These are phyloP conservation scores for Penicillium soppii DNA, from an alignment of 495 filamentous ascomycete genomes.

Conservation along the genomic window DNA sequence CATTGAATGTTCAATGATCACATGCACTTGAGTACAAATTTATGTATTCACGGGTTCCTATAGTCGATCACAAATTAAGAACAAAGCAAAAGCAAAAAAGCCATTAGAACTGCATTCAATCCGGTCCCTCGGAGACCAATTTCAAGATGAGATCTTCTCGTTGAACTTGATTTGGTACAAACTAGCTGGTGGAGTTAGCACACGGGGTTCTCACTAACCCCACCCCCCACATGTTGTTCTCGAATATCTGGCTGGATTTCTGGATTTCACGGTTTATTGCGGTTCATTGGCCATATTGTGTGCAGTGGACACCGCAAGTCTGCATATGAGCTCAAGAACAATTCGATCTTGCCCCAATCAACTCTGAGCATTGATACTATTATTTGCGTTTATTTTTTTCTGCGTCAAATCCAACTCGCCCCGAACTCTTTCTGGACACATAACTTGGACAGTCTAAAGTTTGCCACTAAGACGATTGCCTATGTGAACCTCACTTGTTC, in stretches of 20 bases:
- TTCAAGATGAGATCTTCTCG: neutral
- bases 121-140: neutral
- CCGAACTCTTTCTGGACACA: neutral
- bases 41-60: too few relatives aligned
- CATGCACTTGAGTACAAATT: too few relatives aligned
- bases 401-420: neutral
- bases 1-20: too few relatives aligned
- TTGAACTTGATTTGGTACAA: neutral
- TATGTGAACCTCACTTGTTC: neutral
- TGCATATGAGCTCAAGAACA: neutral
- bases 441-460: neutral
- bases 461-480: constrained; percentile 4
- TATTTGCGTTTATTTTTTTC: neutral
- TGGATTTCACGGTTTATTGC: neutral
- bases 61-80: too few relatives aligned
- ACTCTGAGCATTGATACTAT: neutral
- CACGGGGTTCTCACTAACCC: neutral
- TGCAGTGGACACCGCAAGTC: neutral
- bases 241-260: neutral
- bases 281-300: neutral
- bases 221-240: neutral
- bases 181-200: too few relatives aligned
- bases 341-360: neutral
- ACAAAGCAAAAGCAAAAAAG: too few relatives aligned
- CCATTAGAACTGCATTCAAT: neutral